Conservation (phyloP, 768 basidiomycete species). For the Russula sp. region DNA sequence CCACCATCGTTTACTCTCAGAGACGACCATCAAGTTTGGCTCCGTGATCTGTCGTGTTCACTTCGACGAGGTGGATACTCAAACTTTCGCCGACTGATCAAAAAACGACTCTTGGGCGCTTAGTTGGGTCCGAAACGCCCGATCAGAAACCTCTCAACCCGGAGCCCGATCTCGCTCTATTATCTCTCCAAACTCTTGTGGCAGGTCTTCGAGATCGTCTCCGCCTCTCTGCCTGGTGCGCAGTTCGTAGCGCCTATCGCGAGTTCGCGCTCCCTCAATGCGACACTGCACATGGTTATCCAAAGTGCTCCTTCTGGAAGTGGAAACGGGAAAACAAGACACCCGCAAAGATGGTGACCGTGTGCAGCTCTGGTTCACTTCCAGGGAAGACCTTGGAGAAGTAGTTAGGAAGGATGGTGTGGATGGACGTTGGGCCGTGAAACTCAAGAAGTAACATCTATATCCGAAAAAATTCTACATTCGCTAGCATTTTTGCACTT, state of each 20-base stretch:
- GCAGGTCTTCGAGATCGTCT: slow-evolving; percentile 15
- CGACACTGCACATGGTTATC: slow-evolving; percentile 24
- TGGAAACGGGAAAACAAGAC: slow-evolving; percentile 1
- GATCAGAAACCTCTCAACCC: not conserved
- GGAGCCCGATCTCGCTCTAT: slow-evolving; percentile 16
- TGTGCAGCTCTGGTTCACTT: slow-evolving; percentile 19
- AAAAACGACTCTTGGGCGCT: not conserved
- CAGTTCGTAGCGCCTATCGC: slow-evolving; percentile 27
- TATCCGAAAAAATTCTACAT: not conserved
- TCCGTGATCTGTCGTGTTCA: slow-evolving; percentile 48
- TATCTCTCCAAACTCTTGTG: slow-evolving; percentile 22
- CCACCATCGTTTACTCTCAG: slow-evolving; percentile 42
- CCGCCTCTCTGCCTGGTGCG: slow-evolving; percentile 24
- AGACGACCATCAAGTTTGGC: slow-evolving; percentile 48
- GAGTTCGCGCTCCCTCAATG: slow-evolving; percentile 18
- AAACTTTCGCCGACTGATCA: slow-evolving; percentile 18
- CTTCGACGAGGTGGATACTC: slow-evolving; percentile 37
- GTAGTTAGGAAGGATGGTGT: slow-evolving; percentile 21
- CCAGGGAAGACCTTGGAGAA: slow-evolving; percentile 25
- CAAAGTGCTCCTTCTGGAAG: slow-evolving; percentile 19
- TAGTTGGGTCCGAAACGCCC: slow-evolving; percentile 6
- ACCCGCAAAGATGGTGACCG: not conserved
- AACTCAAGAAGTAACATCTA: slow-evolving; percentile 18
- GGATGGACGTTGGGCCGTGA: slow-evolving; percentile 23
- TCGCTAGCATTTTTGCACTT: not conserved